These are phyloP conservation scores for Plantago rigida DNA, from an alignment of 305 asterid genomes.

Conservation along the genomic window DNA sequence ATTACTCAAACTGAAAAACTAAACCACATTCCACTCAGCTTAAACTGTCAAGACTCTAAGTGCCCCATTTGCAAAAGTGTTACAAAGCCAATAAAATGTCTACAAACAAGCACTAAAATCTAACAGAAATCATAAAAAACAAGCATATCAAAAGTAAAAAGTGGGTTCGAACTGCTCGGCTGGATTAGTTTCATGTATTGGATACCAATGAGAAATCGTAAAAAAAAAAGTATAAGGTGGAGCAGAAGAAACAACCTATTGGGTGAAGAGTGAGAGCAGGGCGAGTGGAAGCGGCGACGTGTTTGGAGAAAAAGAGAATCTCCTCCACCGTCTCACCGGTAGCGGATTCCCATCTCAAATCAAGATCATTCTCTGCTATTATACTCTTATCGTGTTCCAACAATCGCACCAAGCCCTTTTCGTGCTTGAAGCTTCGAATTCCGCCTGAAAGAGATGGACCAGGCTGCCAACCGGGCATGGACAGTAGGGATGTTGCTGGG, in stretches of 20 bases:
- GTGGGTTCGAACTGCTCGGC: background rate
- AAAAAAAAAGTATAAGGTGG: background rate
- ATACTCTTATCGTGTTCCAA: constrained; percentile 64
- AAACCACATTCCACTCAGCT: no score
- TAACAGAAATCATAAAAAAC: no score
- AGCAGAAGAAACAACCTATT: constrained; percentile 34
- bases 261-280: constrained; percentile 88
- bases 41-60: no score
- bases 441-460: constrained; percentile 51
- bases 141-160: background rate
- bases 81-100: no score
- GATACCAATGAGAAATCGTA: no score
- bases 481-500: constrained; percentile 61
- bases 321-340: constrained; percentile 66
- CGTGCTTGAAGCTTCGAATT: constrained; percentile 52
- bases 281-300: constrained; percentile 70
- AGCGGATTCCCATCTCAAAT: constrained; percentile 66
- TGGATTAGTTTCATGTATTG: no score
- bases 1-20: no score
- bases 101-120: no score
- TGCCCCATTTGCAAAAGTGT: no score
- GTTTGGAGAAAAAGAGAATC: constrained; percentile 64
- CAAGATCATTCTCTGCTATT: constrained; percentile 68
- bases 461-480: constrained; percentile 76
- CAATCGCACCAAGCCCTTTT: constrained; percentile 38